Percentiles rank a stretch among this genome's conserved stretches.
Conservation (phyloP, 352 stramenopile genomes). For the Globisporangium echinulatum region DNA sequence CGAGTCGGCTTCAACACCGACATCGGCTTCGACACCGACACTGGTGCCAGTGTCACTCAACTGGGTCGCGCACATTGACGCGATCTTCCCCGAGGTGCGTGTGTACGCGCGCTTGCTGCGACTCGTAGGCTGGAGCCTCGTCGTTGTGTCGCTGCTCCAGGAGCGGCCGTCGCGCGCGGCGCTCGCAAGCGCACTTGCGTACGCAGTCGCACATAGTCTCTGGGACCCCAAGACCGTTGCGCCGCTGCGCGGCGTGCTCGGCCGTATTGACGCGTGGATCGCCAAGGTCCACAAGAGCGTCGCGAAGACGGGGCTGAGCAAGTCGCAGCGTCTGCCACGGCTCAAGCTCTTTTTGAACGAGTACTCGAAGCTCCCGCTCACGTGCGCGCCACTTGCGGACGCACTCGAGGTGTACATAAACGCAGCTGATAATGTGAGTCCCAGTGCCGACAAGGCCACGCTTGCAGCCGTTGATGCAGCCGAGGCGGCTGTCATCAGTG, state of each 20-base stretch:
- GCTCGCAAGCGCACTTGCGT: conserved; percentile 51
- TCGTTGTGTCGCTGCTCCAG: conserved; percentile 69
- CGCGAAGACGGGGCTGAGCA: conserved; percentile 41
- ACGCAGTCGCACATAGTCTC: conserved; percentile 50
- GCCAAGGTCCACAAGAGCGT: conserved; percentile 73
- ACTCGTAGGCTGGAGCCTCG: conserved; percentile 63
- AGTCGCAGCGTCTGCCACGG: conserved; percentile 47
- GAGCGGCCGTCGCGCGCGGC: conserved; percentile 63
- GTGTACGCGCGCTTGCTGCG: conserved; percentile 61
- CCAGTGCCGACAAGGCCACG: too few relatives aligned
- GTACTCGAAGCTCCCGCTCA: conserved; percentile 85
- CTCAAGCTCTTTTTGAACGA: conserved; percentile 80
- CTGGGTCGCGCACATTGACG: conserved; percentile 30
- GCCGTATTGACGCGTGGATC: conserved; percentile 77
- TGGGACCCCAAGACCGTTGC: conserved; percentile 64
- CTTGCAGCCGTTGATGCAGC: conserved; percentile 6
- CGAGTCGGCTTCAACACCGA: neutral
- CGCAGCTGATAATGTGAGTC: conserved; percentile 11
- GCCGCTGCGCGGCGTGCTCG: conserved; percentile 64
- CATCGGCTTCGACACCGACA: neutral
- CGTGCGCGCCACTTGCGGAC: conserved; percentile 27
- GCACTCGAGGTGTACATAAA: conserved; percentile 32
- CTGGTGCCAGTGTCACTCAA: neutral
- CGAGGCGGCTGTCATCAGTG: conserved; percentile 18
- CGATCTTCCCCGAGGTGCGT: conserved; percentile 63